Conservation (phyloP, 257 asterid species). For the Solanum medicagineum region DNA sequence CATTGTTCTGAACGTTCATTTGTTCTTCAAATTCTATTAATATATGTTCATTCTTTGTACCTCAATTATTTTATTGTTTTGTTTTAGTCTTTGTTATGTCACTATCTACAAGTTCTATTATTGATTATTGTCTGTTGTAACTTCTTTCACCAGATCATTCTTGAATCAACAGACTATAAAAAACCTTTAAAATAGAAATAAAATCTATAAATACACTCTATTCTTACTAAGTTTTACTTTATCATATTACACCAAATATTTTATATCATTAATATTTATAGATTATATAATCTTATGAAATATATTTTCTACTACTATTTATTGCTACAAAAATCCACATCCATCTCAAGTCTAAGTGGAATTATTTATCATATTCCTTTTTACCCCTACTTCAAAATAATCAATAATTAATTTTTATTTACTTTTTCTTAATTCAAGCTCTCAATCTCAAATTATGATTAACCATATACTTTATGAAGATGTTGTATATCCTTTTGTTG, state of each 20-base stretch:
- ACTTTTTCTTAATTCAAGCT: background rate
- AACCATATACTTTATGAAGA: background rate
- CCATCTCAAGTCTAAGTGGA: background rate
- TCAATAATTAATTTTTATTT: background rate
- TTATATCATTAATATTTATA: too few species aligned
- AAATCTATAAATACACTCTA: too few species aligned
- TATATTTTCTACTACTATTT: background rate
- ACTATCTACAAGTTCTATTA: background rate
- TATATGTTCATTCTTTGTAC: background rate
- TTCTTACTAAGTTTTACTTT: fast-evolving
- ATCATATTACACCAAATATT: too few species aligned
- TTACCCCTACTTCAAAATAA: background rate
- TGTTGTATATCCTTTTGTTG: too few species aligned
- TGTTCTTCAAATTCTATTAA: background rate
- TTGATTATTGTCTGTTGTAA: background rate
- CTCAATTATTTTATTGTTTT: background rate
- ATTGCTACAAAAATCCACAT: background rate
- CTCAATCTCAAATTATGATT: background rate
- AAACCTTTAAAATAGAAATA: background rate
- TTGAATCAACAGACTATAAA: fast-evolving
- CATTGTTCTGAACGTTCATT: background rate
- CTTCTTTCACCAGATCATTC: background rate
- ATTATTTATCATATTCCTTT: background rate
- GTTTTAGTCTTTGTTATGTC: background rate
- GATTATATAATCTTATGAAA: background rate